Conservation (phyloP, 768 basidiomycete species). For the Vishniacozyma victoriae region DNA sequence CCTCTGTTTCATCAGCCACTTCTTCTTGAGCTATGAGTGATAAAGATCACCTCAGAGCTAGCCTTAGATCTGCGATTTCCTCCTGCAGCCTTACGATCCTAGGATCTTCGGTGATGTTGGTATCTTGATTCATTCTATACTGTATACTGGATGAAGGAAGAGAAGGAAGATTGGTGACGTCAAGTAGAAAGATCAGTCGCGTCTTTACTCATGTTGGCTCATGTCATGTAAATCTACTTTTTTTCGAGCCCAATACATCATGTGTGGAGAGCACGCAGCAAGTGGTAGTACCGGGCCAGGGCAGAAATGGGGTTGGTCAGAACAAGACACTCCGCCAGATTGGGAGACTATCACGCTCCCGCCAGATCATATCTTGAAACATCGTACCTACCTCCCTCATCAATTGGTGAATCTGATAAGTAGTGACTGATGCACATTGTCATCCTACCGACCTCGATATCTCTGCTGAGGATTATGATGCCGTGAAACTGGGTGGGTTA, state of each 20-base stretch:
- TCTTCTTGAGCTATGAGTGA: neutral
- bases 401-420: neutral
- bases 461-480: slow-evolving; percentile 52
- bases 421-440: slow-evolving; percentile 78
- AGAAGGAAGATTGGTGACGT: neutral
- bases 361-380: slow-evolving; percentile 15
- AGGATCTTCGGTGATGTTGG: neutral
- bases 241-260: neutral
- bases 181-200: slow-evolving; percentile 2
- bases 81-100: slow-evolving; percentile 5
- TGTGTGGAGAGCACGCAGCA: neutral
- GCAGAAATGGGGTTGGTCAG: neutral
- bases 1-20: slow-evolving; percentile 12
- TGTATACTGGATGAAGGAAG: neutral
- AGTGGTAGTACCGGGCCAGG: neutral
- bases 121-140: too few species aligned
- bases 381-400: too few species aligned
- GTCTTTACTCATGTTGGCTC: neutral
- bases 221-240: neutral
- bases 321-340: slow-evolving; percentile 11
- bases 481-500: slow-evolving; percentile 58
- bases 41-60: neutral
- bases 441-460: slow-evolving; percentile 78
- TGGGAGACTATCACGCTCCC: slow-evolving; percentile 23
- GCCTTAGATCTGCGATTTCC: slow-evolving; percentile 7